Percentiles rank a stretch among this genome's conserved stretches.
phyloP scores from a whole-genome alignment of 2,329 filamentous ascomycete species.

The Chrysoporthe cubensis region DNA sequence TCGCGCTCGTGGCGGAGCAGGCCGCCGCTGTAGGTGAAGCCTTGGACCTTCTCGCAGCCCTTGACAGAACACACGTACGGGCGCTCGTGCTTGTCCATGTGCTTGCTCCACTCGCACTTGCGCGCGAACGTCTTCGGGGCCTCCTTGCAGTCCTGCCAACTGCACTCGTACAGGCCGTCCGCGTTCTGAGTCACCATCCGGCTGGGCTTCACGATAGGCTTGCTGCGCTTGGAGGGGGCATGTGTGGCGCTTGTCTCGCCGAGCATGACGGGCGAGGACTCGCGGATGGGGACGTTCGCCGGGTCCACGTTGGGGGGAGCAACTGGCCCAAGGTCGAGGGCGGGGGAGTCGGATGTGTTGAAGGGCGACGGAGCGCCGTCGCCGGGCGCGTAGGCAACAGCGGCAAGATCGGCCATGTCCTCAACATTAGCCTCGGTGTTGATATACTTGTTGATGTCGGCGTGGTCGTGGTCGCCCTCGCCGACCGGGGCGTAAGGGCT shows the following conservation, averaged over 20 bases:
- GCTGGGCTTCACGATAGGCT: constrained; percentile 62
- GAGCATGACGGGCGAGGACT: constrained; percentile 35
- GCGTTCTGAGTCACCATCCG: constrained; percentile 63
- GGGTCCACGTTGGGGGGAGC: constrained; percentile 34
- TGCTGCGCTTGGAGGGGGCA: constrained; percentile 44
- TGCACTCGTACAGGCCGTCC: constrained; percentile 79
- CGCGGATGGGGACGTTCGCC: constrained; percentile 38
- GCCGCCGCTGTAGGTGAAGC: constrained; percentile 94
- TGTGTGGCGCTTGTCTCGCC: constrained; percentile 29
- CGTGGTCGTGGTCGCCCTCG: constrained; percentile 39
- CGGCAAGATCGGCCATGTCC: constrained; percentile 39
- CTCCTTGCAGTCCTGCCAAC: constrained; percentile 69
- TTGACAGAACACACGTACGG: constrained; percentile 83
- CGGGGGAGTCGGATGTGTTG: constrained; percentile 28
- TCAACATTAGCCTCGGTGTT: constrained; percentile 43
- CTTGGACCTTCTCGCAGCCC: constrained; percentile 89
- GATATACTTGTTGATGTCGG: constrained; percentile 32
- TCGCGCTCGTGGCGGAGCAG: constrained; percentile 89
- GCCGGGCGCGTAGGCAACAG: constrained; percentile 35
- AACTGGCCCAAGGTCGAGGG: constrained; percentile 43
- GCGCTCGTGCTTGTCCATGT: constrained; percentile 97
- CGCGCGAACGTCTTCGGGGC: constrained; percentile 70
- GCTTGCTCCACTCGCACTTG: constrained; percentile 96
- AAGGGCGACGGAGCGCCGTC: constrained; percentile 29
- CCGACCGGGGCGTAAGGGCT: constrained; percentile 52